Conservation (phyloP, 345 rosid species). For the Populus alba region DNA sequence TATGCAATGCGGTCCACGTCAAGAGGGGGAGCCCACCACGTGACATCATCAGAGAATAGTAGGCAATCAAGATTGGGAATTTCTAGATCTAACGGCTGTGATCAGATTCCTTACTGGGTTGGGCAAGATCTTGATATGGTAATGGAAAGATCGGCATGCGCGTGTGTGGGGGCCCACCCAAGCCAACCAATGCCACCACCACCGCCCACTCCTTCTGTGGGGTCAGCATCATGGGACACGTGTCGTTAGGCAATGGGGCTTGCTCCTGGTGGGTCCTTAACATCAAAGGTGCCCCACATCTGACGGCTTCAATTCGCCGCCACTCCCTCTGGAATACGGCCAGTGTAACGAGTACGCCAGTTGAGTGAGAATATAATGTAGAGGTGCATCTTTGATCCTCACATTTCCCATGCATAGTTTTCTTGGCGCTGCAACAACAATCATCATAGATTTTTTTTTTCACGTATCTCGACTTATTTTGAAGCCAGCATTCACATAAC, state of each 20-base stretch:
- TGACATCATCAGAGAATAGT: constrained; percentile 17
- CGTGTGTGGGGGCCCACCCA: constrained; percentile 19
- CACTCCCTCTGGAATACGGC: background rate
- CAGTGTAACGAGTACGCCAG: no score
- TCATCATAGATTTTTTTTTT: no score
- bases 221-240: constrained; percentile 10
- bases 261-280: background rate
- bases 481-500: no score
- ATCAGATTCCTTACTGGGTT: constrained; percentile 28
- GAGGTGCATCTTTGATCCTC: no score
- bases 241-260: background rate
- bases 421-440: no score
- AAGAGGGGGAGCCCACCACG: constrained; percentile 19
- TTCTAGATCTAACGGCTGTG: constrained; percentile 28
- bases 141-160: constrained; percentile 28
- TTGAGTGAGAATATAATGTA: no score
- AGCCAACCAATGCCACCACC: constrained; percentile 20
- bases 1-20: constrained; percentile 39
- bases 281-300: constrained; percentile 11
- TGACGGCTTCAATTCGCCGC: constrained; percentile 35
- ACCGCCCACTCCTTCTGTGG: constrained; percentile 20
- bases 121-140: constrained; percentile 16
- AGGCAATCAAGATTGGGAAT: background rate
- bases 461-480: no score
- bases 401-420: no score